A percentile compares a stretch with the other conserved stretches of the same genome.
Conservation (phyloP, 1,139 yeast species). For the Kluyveromyces marxianus region DNA sequence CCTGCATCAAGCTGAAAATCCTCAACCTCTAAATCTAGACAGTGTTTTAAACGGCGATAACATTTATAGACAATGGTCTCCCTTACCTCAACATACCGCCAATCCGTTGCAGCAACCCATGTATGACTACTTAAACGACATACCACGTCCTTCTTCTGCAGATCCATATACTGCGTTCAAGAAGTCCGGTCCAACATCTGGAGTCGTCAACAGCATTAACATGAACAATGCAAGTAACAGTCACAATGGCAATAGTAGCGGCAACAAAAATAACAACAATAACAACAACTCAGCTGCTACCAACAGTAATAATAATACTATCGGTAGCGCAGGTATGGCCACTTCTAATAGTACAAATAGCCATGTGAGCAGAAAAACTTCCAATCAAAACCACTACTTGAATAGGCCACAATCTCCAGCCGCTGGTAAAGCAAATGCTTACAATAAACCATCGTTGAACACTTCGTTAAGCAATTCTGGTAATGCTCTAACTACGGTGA, state of each 20-base stretch:
- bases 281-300: neutral
- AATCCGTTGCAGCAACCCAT: constrained; percentile 17
- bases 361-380: neutral
- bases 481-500: constrained; percentile 5
- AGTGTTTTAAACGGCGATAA: constrained; percentile 27
- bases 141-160: constrained; percentile 37
- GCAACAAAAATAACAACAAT: constrained; percentile 5
- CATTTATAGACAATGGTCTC: constrained; percentile 27
- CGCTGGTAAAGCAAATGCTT: neutral
- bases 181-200: constrained; percentile 5
- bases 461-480: constrained; percentile 5
- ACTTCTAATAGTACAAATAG: neutral
- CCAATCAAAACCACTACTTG: neutral
- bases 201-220: constrained; percentile 9
- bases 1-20: constrained; percentile 16
- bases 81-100: constrained; percentile 19
- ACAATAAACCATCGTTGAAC: neutral
- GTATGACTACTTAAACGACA: constrained; percentile 22
- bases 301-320: constrained; percentile 7
- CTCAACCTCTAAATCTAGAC: constrained; percentile 33
- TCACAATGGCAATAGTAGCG: constrained; percentile 3
- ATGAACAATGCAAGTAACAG: constrained; percentile 7
- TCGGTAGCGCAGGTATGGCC: neutral
- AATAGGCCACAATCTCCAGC: constrained; percentile 1
- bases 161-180: constrained; percentile 28